Evolutionary conservation across 805 yeast species (phyloP), one percentile per base, ranked within the genome.

Genomic region (Kluyveromyces nonfermentans): DNA sequence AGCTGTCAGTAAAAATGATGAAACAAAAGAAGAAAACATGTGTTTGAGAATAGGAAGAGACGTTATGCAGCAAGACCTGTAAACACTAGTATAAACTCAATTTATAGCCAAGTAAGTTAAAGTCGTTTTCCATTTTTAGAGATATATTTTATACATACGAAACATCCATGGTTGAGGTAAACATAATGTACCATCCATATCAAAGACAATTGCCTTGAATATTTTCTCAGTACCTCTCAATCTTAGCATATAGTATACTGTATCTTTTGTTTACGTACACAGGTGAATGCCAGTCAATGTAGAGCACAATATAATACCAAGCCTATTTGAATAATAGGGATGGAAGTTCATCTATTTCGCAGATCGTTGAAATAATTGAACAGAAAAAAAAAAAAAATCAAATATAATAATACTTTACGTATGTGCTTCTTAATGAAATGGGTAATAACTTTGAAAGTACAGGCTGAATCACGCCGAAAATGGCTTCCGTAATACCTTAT

Each of bases 131-230:
- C 12, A 25, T 25, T 14, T 25, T 6, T n/a, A n/a, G 30, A 25
- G 7, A 22, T 3, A 25, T 25, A 14, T 10, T 25, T 14, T 25
- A 14, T 4, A 46, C 60, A n/a, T 48, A 57, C 62, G 60, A 51
- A 72, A 72, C 75, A 72, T 72, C 76, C 76, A 72, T 0, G 72
- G 66, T 55, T 80, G 86, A 1, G 87, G 86, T 12, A 74, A 63
- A 50, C 84, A 78, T 43, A 83, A 56, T 0, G 90, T 83, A 5
- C 89, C 89, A 56, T 83, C 90, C 90, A 83, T 82, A 53, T 83
- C 90, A 55, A 83, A 83, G 1, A 83, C 68, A 6, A 83, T 56
- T 0, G 85, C 85, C 36, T 64, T 67, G 35, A 78, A 32, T 20
- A 22, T 12, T 20, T 21, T 36, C 21, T 36, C 31, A 20, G 39